Evolutionary conservation across 441 rosid genomes (phyloP), one percentile per base, ranked within the genome.

Genomic region (Arabidopsis hybrid): DNA sequence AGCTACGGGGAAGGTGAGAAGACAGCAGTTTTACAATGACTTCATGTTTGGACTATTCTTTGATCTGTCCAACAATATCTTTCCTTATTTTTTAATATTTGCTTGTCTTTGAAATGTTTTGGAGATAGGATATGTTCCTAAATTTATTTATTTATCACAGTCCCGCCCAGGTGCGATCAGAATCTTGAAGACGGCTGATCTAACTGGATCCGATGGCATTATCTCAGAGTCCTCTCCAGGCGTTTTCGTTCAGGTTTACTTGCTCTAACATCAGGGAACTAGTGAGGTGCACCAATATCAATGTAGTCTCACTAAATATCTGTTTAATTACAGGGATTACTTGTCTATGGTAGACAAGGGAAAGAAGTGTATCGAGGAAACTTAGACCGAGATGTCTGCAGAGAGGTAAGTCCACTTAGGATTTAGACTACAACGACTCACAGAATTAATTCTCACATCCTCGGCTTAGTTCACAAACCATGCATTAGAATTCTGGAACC

Each of bases 301-400:
- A 58, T 63, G 17, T 63, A 7, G 31, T 65, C 74, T 77, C 35
- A 62, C 75, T 6, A 36, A 70, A 21, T 45, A 58, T 77, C 67
- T 78, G 36, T 62, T 66, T 82, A 39, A 47, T 76, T 80, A 36
- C 90, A 92, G 99, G 99, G 98, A 21, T 78, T 92, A 84, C 90
- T 92, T 75, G 95, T 95, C 72, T 91, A 91, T 80, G 98, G 98
- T 65, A 91, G 89, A 77, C 92, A 87, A 42, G 99, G 98, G 16
- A 86, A 69, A 65, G 96, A 95, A 78, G 88, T 92, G 72, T 88
- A 82, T 60, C 86, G 92, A 84, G 81, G 90, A 79, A 88, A 87
- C 75, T 81, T 95, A 80, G 96, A 89, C 75, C 87, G 73, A 71
- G 80, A 75, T 65, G 85, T 92, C 78, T 92, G 98, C 84, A 84